Evolutionary conservation across 768 basidiomycete genomes (phyloP), one percentile per base, ranked within the genome.

Genomic region (Tephrocybe sp.): DNA sequence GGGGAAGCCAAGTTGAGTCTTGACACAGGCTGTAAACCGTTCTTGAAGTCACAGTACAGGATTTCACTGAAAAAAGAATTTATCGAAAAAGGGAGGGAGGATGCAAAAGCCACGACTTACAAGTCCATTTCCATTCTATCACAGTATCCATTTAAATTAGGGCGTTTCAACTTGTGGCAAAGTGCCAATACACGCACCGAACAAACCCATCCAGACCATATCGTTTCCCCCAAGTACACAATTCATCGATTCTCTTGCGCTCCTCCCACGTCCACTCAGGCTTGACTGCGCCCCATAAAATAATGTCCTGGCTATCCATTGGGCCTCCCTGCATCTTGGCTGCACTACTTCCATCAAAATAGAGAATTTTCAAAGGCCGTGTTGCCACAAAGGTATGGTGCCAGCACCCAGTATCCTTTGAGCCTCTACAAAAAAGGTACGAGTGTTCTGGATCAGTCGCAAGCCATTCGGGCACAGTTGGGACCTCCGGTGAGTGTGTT

Each of bases 341-440:
- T 0, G 74, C 78, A 46, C 78, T 78, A 38, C 63, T 75, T 0
- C 80, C 79, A 45, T 83, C 80, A 37, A 81, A 81, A 54, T 81
- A 80, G 7, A 81, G 49, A 3, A 81, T 60, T 34, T 73, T 75
- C 26, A 81, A 58, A 1, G 76, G 61, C 1, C 75, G 68, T 3
- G 65, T 65, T 4, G 68, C 51, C 10, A 69, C 67, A 6, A 74
- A 50, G 5, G 74, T 76, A 14, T 76, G 61, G 18, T 72, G 73
- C 72, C 73, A 74, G 51, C 73, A 73, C 5, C 68, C 68, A 5
- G 34, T 11, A 9, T 46, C 36, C n/a, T 36, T 32, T 17, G 37
- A 39, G 23, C 50, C 46, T 8, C 55, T 26, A 50, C 77, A 77
- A 55, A 78, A 76, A 4, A 72, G 0, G 36, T 70, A 68, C 0